A percentile compares a stretch with the other conserved stretches of the same genome.
phyloP scores from a whole-genome alignment of 2,329 filamentous ascomycete genomes.

The Huntiella decipiens region DNA sequence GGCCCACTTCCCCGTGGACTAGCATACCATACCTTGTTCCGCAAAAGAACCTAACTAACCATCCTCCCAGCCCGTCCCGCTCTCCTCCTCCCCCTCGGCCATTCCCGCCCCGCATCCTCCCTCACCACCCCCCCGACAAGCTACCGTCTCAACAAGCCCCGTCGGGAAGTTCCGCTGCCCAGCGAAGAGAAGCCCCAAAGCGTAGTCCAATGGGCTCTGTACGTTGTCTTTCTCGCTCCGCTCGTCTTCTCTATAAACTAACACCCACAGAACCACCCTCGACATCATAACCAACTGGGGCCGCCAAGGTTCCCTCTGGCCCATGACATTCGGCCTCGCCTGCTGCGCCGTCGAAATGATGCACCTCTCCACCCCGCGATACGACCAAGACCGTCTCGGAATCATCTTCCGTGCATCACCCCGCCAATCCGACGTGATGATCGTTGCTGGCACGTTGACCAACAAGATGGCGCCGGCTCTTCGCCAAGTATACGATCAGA shows the following conservation, averaged over 20 bases:
- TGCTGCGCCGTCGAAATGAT: conserved; percentile 90
- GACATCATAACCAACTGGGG: conserved; percentile 72
- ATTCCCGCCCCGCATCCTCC: conserved; percentile 42
- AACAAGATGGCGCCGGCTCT: conserved; percentile 93
- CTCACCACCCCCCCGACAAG: conserved; percentile 34
- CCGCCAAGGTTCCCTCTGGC: conserved; percentile 70
- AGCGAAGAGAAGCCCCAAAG: conserved; percentile 68
- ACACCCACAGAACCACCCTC: conserved; percentile 43
- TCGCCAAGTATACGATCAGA: conserved; percentile 85
- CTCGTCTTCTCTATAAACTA: neutral
- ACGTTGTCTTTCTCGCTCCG: conserved; percentile 22
- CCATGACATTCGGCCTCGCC: conserved; percentile 72
- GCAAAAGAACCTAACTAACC: neutral
- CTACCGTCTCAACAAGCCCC: conserved; percentile 19
- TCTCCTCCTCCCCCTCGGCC: conserved; percentile 33
- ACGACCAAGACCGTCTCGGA: conserved; percentile 74
- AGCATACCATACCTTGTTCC: neutral
- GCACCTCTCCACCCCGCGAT: conserved; percentile 71
- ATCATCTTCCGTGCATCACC: conserved; percentile 84
- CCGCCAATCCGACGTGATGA: conserved; percentile 81
- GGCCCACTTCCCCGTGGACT: neutral
- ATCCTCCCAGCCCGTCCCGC: conserved; percentile 41
- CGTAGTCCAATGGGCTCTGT: conserved; percentile 71
- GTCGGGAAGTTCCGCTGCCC: conserved; percentile 53
- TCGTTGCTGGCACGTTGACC: conserved; percentile 77